Base-by-base conservation (phyloP, 2,329 filamentous ascomycete genomes). In the Plectosphaerella plurivora region DNA sequence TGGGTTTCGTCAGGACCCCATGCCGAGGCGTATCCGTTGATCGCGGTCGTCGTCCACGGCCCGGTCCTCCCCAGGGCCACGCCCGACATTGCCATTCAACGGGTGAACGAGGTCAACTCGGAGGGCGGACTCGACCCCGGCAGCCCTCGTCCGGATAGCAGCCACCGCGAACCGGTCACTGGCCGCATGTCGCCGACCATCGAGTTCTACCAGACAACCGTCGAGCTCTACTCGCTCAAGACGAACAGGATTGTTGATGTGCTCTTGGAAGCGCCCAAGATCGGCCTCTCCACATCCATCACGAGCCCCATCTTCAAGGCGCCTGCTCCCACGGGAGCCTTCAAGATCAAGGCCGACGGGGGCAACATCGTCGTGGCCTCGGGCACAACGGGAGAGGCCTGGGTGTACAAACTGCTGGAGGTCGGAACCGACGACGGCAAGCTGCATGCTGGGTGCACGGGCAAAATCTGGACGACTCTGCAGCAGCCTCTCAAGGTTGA, bases 381-480 rank as follows among this genome's bases (percentile, higher is more conserved):
- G 48, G 91, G 91, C 3, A 72, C 79, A 20, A 96, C 90, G 48
- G 93, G 93, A 12, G 93, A 97, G 70, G 85, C 93, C 45, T 96
- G 88, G 78, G 74, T 96, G 8, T 97, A 81, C 60, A 73, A 77
- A 9, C 80, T 84, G 56, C 65, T 74, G 9, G 60, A 70, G 10
- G 64, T 70, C 51, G 63, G 68, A 1, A 44, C 28, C 22, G 69
- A 71, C 46, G 78, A 79, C 20, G 63, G 68, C 1, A 70, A 71
- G 20, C 58, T 72, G 45, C 64, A 68, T 15, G 86, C 79, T 65
- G 74, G 70, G 37, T 97, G 91, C 61, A 76, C 94, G 51, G 92
- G 87, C 18, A 99, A 99, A 71, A 73, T 95, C 16, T 99, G 94
- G 94, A 97, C 94, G 1, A 86, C 85, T 45, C 75, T 96, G 25